Evolutionary conservation across 192 early-diverging fungal species (phyloP).

Genomic region (Coemansia sp.): DNA sequence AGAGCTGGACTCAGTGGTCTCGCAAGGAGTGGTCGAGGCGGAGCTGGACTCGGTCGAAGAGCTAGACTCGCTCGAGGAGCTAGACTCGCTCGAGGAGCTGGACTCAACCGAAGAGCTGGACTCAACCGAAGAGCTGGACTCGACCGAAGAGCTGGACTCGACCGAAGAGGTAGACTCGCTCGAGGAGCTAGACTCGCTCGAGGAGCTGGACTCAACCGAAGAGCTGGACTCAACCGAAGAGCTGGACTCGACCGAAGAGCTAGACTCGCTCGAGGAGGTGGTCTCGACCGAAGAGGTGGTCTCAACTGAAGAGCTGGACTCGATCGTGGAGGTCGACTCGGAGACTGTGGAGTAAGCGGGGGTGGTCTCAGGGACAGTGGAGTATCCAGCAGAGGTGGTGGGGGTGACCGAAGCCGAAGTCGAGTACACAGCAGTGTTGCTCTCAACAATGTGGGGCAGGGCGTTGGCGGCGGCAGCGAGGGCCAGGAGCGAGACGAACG

Average conservation of each 20-base stretch:
- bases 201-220: background rate
- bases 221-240: slow-evolving; percentile 13
- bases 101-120: background rate
- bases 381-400: slow-evolving; percentile 24
- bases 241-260: slow-evolving; percentile 7
- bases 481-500: slow-evolving; percentile 47
- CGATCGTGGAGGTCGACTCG: slow-evolving; percentile 2
- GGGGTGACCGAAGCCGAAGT: background rate
- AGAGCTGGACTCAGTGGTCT: background rate
- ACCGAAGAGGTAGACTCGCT: background rate
- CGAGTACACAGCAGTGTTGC: slow-evolving; percentile 32
- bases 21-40: background rate
- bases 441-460: slow-evolving; percentile 43
- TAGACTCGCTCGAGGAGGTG: background rate
- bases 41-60: background rate
- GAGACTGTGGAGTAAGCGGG: slow-evolving; percentile 19
- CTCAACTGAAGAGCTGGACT: background rate
- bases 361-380: slow-evolving; percentile 14
- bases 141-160: slow-evolving; percentile 21
- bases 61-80: background rate
- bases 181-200: background rate
- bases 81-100: slow-evolving; percentile 19
- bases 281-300: background rate
- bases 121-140: background rate
- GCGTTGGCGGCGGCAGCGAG: slow-evolving; percentile 47